These are phyloP conservation scores for Moringa oleifera DNA, from an alignment of 345 rosid species.

Conservation along the genomic window DNA sequence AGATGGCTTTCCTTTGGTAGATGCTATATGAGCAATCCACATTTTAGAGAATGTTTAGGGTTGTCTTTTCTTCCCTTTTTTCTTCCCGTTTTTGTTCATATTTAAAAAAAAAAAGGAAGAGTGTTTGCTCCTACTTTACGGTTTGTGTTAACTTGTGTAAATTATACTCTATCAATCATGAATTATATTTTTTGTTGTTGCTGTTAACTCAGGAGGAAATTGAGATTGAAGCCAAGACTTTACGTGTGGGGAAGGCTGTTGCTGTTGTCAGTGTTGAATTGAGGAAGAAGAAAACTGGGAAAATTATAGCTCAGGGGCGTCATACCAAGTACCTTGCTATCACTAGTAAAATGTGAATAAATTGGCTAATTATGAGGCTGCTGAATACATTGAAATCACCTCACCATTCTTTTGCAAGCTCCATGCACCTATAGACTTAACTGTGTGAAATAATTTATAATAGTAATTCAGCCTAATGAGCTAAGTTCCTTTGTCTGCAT, in stretches of 20 bases:
- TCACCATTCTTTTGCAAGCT: too few relatives aligned
- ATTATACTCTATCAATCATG: background rate
- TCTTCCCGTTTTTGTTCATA: too few relatives aligned
- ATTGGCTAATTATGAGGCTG: background rate
- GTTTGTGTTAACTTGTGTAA: background rate
- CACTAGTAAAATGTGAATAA: slow-evolving; percentile 52
- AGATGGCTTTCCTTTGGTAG: background rate
- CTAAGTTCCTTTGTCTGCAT: too few relatives aligned
- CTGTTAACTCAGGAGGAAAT: slow-evolving; percentile 50
- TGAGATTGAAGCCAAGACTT: slow-evolving; percentile 52
- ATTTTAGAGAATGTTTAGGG: background rate
- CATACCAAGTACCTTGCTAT: slow-evolving; percentile 76
- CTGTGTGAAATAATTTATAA: too few relatives aligned
- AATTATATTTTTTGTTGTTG: slow-evolving; percentile 3
- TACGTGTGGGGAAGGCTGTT: slow-evolving; percentile 78
- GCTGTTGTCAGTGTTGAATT: slow-evolving; percentile 73
- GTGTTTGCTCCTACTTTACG: background rate
- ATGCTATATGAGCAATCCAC: background rate
- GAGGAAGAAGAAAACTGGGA: slow-evolving; percentile 75
- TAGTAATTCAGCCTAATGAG: too few relatives aligned
- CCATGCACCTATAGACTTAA: too few relatives aligned
- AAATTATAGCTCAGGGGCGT: slow-evolving; percentile 83
- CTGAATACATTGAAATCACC: background rate
- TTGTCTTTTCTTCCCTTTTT: background rate
- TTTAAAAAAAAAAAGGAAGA: too few relatives aligned